Percentiles rank a stretch among this genome's conserved stretches.
phyloP scores from a whole-genome alignment of 1,284 basidiomycete species.

The Butyriboletus pseudospeciosus region DNA sequence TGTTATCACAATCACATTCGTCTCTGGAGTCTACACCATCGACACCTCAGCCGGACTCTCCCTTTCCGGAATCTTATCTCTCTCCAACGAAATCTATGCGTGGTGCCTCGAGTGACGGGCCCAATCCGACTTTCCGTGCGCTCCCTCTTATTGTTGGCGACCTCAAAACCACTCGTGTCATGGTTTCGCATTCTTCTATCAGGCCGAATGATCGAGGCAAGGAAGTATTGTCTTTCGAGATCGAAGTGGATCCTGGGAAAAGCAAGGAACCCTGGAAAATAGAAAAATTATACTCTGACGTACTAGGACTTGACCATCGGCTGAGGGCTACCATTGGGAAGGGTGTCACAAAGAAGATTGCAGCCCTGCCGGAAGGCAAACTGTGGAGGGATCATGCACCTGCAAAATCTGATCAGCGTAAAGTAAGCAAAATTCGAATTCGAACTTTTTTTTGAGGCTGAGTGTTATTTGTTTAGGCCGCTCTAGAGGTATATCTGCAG shows the following conservation, averaged over 20 bases:
- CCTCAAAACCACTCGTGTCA: constrained; percentile 59
- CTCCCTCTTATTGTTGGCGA: constrained; percentile 66
- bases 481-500: constrained; percentile 85
- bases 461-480: constrained; percentile 44
- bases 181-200: constrained; percentile 71
- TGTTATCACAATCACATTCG: constrained; percentile 27
- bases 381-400: constrained; percentile 97
- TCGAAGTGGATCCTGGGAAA: constrained; percentile 61
- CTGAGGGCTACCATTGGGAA: constrained; percentile 63
- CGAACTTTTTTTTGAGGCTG: neutral
- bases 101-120: constrained; percentile 8
- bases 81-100: constrained; percentile 19
- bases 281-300: constrained; percentile 92
- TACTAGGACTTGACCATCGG: constrained; percentile 77
- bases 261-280: constrained; percentile 80
- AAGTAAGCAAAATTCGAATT: constrained; percentile 48
- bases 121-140: constrained; percentile 51
- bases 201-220: constrained; percentile 82
- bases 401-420: constrained; percentile 91
- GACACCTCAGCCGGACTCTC: constrained; percentile 26
- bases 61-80: constrained; percentile 31
- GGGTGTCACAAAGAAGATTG: constrained; percentile 73
- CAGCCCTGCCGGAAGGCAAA: constrained; percentile 81
- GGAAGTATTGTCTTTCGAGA: constrained; percentile 80
- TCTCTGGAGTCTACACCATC: constrained; percentile 21